phyloP scores from a whole-genome alignment of 202 grass and related monocot genomes.

The Eragrostis tef region DNA sequence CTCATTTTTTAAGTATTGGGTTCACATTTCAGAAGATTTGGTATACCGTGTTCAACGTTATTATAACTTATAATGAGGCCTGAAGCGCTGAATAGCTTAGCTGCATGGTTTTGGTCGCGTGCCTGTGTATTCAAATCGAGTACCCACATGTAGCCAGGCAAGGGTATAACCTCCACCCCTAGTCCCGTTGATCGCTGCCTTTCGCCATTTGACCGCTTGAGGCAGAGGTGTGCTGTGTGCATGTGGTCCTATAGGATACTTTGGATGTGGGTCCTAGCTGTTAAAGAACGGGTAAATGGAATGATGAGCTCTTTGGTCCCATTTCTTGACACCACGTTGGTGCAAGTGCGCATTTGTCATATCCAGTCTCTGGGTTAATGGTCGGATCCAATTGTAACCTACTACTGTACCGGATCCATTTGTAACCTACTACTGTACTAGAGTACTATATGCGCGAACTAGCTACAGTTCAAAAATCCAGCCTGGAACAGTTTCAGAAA shows the following conservation, averaged over 20 bases:
- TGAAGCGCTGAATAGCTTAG: not conserved
- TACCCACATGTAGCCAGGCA: conserved; percentile 13
- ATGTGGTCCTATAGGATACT: conserved; percentile 2
- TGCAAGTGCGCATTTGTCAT: conserved; percentile 12
- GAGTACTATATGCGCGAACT: no score
- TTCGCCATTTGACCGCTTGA: conserved; percentile 38
- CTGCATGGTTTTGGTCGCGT: not conserved
- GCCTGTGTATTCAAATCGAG: not conserved
- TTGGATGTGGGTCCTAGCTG: conserved; percentile 7
- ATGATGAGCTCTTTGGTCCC: conserved; percentile 41
- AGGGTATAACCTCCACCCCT: not conserved
- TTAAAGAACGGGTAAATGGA: not conserved
- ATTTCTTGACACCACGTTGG: not conserved
- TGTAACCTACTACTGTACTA: no score
- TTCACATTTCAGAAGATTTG: not conserved
- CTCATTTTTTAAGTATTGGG: not conserved
- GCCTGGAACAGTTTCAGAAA: not conserved
- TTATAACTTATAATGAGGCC: not conserved
- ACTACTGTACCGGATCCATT: conserved; percentile 13
- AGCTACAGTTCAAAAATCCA: not conserved
- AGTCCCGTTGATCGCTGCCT: not conserved
- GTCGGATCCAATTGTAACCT: conserved; percentile 17
- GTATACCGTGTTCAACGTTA: not conserved
- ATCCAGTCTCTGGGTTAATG: not conserved
- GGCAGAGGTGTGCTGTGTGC: conserved; percentile 26